Conservation (phyloP, 345 rosid genomes). For the Arabidopsis thaliana region DNA sequence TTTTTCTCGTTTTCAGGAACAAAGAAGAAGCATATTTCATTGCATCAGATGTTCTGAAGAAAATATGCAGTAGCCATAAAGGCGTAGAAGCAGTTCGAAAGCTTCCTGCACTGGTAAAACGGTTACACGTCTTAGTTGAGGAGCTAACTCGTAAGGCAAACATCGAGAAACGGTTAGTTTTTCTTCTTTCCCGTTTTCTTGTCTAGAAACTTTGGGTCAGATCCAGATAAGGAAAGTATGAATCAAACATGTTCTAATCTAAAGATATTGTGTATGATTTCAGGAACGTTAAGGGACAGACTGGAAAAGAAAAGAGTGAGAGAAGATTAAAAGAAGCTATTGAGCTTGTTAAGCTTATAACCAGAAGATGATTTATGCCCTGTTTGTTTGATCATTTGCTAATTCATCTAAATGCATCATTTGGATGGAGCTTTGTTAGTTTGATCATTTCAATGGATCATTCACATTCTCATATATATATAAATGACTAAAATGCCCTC, state of each 20-base stretch:
- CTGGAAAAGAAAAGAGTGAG: slow-evolving; percentile 58
- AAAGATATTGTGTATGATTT: slow-evolving; percentile 1
- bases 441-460: no score
- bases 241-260: neutral
- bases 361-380: slow-evolving; percentile 30
- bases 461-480: no score
- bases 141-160: slow-evolving; percentile 68
- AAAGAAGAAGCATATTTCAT: slow-evolving; percentile 87
- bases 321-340: slow-evolving; percentile 65
- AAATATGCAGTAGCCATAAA: slow-evolving; percentile 58
- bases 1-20: slow-evolving; percentile 59
- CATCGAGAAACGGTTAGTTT: slow-evolving; percentile 56
- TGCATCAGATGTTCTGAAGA: slow-evolving; percentile 70
- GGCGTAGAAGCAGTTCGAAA: slow-evolving; percentile 61
- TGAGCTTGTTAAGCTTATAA: slow-evolving; percentile 60
- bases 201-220: slow-evolving; percentile 5
- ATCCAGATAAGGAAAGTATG: neutral
- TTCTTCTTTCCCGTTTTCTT: neutral
- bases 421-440: no score
- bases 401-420: no score
- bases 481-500: no score
- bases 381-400: no score
- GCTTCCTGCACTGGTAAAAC: slow-evolving; percentile 64
- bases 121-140: slow-evolving; percentile 68
- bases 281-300: slow-evolving; percentile 57